A percentile compares a stretch with the other conserved stretches of the same genome.
phyloP scores from a whole-genome alignment of 768 basidiomycete species.

The Mycena olivaceomarginata region DNA sequence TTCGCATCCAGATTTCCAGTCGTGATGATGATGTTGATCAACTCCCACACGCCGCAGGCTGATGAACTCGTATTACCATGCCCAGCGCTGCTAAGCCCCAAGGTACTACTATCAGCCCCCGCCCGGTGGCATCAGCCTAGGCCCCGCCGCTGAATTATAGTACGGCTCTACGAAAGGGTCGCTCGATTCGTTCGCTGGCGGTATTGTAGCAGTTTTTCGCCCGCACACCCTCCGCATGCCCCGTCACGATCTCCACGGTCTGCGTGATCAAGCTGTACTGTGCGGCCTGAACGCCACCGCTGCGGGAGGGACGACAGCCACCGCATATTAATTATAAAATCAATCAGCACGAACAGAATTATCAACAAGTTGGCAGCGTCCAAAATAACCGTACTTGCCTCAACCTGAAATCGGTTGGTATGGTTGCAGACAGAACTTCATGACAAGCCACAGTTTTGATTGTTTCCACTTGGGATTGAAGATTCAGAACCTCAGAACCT shows the following conservation, averaged over 20 bases:
- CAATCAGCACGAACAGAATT: neutral
- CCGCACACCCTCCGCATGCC: constrained; percentile 29
- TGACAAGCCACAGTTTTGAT: too few relatives aligned
- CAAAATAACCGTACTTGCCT: constrained; percentile 5
- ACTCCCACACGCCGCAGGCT: too few relatives aligned
- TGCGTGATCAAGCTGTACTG: constrained; percentile 17
- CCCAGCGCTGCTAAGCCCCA: too few relatives aligned
- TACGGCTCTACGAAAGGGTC: constrained; percentile 2
- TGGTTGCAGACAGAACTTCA: too few relatives aligned
- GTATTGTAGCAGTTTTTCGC: neutral
- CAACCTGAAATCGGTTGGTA: constrained; percentile 18
- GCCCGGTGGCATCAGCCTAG: too few relatives aligned
- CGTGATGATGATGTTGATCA: too few relatives aligned
- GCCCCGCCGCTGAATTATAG: constrained; percentile 10
- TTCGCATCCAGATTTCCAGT: too few relatives aligned
- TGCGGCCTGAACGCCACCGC: constrained; percentile 25
- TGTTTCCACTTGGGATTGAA: too few relatives aligned
- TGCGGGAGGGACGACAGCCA: constrained; percentile 31
- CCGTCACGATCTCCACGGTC: constrained; percentile 38
- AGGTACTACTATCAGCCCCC: too few relatives aligned
- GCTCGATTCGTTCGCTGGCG: constrained; percentile 3
- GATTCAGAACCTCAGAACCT: too few relatives aligned
- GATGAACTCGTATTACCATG: too few relatives aligned
- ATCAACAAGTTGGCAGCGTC: neutral
- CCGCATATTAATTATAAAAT: constrained; percentile 15